phyloP scores from a whole-genome alignment of 176 grass and related monocot species.

The Areca catechu region DNA sequence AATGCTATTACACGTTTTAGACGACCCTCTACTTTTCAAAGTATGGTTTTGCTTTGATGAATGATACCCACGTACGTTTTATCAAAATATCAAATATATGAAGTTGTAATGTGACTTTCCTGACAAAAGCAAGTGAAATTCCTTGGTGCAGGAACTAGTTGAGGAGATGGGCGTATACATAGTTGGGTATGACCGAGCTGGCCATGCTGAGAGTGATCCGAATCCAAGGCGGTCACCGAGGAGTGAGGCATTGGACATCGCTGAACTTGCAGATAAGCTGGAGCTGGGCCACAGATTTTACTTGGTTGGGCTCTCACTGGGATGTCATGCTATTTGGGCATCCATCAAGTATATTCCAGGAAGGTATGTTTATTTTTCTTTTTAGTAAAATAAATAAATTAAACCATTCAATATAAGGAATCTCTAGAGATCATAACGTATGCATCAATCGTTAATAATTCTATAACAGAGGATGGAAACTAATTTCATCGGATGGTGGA shows the following conservation, averaged over 20 bases:
- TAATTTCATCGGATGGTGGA: too few species aligned
- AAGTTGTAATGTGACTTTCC: slow-evolving; percentile 22
- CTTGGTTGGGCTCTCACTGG: slow-evolving; percentile 48
- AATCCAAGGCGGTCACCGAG: slow-evolving; percentile 41
- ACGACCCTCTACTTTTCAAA: too few species aligned
- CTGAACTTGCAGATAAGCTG: slow-evolving; percentile 48
- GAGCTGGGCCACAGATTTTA: slow-evolving; percentile 43
- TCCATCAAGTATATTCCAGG: slow-evolving; percentile 43
- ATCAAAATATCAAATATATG: too few species aligned
- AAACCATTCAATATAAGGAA: too few species aligned
- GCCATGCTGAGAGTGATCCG: slow-evolving; percentile 63
- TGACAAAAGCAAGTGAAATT: slow-evolving; percentile 9
- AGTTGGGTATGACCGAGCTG: slow-evolving; percentile 64
- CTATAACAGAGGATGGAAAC: too few species aligned
- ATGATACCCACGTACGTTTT: too few species aligned
- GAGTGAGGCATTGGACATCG: slow-evolving; percentile 49
- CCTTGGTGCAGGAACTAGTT: slow-evolving; percentile 32
- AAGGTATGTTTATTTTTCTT: slow-evolving; percentile 14
- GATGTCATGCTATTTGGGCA: slow-evolving; percentile 61
- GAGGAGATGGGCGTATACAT: slow-evolving; percentile 65
- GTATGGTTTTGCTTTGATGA: too few species aligned
- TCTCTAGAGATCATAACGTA: too few species aligned
- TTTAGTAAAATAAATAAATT: not conserved
- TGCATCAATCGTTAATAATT: too few species aligned
- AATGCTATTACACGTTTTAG: too few species aligned